Percentiles rank a stretch among this genome's conserved stretches.
Conservation (phyloP, 2,329 filamentous ascomycete genomes). For the Xylaria sp. region DNA sequence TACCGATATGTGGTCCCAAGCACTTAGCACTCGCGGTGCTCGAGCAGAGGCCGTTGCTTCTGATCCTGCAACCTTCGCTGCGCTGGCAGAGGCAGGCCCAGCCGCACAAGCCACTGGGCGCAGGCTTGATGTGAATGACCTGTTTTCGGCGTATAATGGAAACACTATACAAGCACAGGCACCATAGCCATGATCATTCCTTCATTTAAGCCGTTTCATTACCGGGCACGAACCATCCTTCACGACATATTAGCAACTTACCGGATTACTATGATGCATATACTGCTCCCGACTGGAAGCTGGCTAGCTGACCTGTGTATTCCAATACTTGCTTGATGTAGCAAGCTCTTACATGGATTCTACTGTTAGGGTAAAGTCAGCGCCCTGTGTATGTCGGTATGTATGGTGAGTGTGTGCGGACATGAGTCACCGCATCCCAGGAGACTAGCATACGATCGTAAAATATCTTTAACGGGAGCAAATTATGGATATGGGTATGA, state of each 20-base stretch:
- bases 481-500: slow-evolving; percentile 4
- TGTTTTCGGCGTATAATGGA: slow-evolving; percentile 37
- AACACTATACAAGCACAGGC: slow-evolving; percentile 8
- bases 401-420: slow-evolving; percentile 9
- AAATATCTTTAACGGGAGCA: neutral
- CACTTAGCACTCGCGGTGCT: slow-evolving; percentile 38
- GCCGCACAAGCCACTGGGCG: slow-evolving; percentile 37
- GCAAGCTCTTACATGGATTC: slow-evolving; percentile 1
- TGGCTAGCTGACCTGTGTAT: neutral
- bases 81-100: slow-evolving; percentile 21
- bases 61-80: slow-evolving; percentile 14
- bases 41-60: slow-evolving; percentile 33
- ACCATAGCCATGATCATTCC: neutral
- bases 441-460: neutral
- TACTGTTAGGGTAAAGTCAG: neutral
- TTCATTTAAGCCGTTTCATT: neutral
- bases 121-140: slow-evolving; percentile 42
- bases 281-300: neutral
- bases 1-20: slow-evolving; percentile 46
- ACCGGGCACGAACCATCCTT: neutral
- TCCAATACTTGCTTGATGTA: neutral
- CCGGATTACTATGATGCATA: neutral
- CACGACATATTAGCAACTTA: neutral
- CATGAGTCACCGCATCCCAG: neutral
- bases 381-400: neutral